phyloP scores from a whole-genome alignment of 495 filamentous ascomycete genomes.

The Xylaria nigripes region DNA sequence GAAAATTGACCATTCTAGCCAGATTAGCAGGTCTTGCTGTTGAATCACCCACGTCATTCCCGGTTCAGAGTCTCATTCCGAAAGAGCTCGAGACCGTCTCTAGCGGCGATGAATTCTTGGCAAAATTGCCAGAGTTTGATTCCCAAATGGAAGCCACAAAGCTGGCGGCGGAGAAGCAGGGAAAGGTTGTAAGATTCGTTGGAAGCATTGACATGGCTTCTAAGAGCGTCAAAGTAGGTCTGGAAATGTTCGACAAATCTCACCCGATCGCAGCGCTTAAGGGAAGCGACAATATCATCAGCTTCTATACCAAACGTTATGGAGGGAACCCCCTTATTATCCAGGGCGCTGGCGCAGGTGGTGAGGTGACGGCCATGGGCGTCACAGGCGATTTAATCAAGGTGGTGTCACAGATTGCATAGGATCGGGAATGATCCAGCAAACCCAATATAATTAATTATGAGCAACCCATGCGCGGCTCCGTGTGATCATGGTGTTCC shows the following conservation, averaged over 20 bases:
- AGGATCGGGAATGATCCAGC: not conserved
- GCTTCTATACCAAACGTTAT: slow-evolving; percentile 94
- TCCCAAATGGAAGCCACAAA: slow-evolving; percentile 75
- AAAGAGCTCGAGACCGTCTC: slow-evolving; percentile 63
- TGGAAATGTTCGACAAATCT: slow-evolving; percentile 76
- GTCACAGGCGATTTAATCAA: slow-evolving; percentile 85
- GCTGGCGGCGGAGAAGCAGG: slow-evolving; percentile 64
- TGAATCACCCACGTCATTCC: slow-evolving; percentile 71
- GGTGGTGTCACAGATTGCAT: slow-evolving; percentile 50
- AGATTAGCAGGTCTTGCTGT: slow-evolving; percentile 71
- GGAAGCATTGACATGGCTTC: slow-evolving; percentile 78
- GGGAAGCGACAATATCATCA: slow-evolving; percentile 97
- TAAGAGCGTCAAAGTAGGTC: slow-evolving; percentile 73
- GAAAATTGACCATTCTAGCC: slow-evolving; percentile 93
- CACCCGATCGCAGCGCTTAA: slow-evolving; percentile 87
- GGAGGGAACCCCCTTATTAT: slow-evolving; percentile 82
- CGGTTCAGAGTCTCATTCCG: slow-evolving; percentile 86
- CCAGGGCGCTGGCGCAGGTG: slow-evolving; percentile 90
- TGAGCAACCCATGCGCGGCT: slow-evolving; percentile 2
- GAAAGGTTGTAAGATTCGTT: slow-evolving; percentile 89
- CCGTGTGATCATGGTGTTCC: not conserved
- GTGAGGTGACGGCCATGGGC: slow-evolving; percentile 94
- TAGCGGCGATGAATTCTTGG: slow-evolving; percentile 75
- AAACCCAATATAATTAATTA: slow-evolving; percentile 6
- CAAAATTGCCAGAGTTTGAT: slow-evolving; percentile 68